Conservation (phyloP, 192 early-diverging fungal species). For the Coemansia javaensis region DNA sequence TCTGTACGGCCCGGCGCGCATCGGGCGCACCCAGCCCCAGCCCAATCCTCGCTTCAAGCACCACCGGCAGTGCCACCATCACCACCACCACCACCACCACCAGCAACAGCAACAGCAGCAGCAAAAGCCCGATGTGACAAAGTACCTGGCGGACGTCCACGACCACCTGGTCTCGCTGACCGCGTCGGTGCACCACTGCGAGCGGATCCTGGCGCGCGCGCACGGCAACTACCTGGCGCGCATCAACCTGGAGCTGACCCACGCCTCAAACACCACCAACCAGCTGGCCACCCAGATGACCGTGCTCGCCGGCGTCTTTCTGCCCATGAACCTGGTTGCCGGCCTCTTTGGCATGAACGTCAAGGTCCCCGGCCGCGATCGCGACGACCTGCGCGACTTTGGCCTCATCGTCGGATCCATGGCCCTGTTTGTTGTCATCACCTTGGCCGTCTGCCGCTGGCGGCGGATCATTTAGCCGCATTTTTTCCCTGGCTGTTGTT, state of each 20-base stretch:
- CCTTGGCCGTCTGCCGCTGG: conserved; percentile 36
- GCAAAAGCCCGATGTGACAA: conserved; percentile 20
- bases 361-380: conserved; percentile 61
- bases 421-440: conserved; percentile 26
- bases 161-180: conserved; percentile 78
- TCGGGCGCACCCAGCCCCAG: neutral
- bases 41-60: too few relatives aligned
- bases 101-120: neutral
- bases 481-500: neutral
- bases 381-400: conserved; percentile 40
- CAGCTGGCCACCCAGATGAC: conserved; percentile 44
- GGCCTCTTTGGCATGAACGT: conserved; percentile 72
- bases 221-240: conserved; percentile 86
- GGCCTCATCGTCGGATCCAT: conserved; percentile 29
- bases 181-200: conserved; percentile 75
- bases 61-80: too few relatives aligned
- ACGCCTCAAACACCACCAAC: conserved; percentile 52
- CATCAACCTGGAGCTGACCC: conserved; percentile 75
- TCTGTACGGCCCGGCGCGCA: conserved; percentile 28
- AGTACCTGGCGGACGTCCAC: conserved; percentile 34
- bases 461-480: conserved; percentile 35
- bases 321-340: conserved; percentile 63
- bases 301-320: conserved; percentile 53
- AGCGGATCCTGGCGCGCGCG: conserved; percentile 68
- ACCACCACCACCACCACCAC: too few relatives aligned